Evolutionary conservation across 2,329 filamentous ascomycete species (phyloP).

Genomic region (Fusarium sp.): DNA sequence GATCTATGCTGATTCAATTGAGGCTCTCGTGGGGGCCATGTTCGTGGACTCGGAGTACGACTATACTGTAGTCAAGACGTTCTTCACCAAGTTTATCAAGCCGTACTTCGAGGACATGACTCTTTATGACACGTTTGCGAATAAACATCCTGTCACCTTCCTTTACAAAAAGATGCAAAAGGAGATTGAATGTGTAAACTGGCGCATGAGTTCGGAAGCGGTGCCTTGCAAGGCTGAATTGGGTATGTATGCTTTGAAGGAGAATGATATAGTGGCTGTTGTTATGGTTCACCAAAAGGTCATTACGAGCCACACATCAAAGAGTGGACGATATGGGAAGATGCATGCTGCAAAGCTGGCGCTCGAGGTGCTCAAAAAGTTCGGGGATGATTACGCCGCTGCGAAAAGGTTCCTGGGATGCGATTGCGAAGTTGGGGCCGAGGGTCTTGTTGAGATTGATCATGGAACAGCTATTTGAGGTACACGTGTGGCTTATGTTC

Average conservation of each 20-base stretch:
- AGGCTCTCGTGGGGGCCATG: slow-evolving; percentile 89
- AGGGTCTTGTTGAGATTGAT: not conserved
- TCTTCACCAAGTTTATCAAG: slow-evolving; percentile 81
- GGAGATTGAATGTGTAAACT: slow-evolving; percentile 73
- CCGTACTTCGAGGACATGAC: slow-evolving; percentile 88
- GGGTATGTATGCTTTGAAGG: slow-evolving; percentile 55
- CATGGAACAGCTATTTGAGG: slow-evolving; percentile 37
- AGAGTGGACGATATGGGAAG: slow-evolving; percentile 80
- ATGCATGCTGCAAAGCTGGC: slow-evolving; percentile 73
- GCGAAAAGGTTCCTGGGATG: slow-evolving; percentile 75
- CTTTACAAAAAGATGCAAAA: slow-evolving; percentile 74
- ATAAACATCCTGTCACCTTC: slow-evolving; percentile 85
- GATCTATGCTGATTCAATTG: slow-evolving; percentile 84
- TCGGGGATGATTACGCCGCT: slow-evolving; percentile 59
- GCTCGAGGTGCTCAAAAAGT: slow-evolving; percentile 60
- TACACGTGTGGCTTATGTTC: not conserved
- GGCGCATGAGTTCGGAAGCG: slow-evolving; percentile 66
- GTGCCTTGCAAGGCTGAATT: slow-evolving; percentile 58
- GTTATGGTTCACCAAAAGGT: slow-evolving; percentile 82
- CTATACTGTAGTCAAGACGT: slow-evolving; percentile 77
- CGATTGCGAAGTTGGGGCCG: slow-evolving; percentile 62
- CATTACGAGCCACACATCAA: slow-evolving; percentile 71
- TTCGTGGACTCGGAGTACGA: slow-evolving; percentile 91
- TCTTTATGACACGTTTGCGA: slow-evolving; percentile 88
- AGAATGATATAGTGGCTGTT: slow-evolving; percentile 74